Evolutionary conservation across 768 basidiomycete genomes (phyloP), one percentile per base, ranked within the genome.

Genomic region (Rhodosporidiobolus sp.): DNA sequence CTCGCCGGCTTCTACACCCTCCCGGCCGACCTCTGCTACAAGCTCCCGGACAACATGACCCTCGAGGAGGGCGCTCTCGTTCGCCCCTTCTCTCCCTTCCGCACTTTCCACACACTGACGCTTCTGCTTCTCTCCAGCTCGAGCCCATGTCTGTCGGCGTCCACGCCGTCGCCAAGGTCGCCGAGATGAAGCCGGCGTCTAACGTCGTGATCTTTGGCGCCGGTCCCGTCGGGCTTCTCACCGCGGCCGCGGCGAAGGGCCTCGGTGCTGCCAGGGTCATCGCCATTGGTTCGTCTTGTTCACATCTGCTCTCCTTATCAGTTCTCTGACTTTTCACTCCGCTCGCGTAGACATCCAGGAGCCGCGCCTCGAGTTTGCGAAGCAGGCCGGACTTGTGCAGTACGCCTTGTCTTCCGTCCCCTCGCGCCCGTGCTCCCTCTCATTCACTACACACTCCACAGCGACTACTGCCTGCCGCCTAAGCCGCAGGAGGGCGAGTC

Each of bases 21-120:
- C 67, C 92, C 94, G 24, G 88, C 87, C 34, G 91, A 96, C 80
- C 85, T 96, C 38, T 81, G 88, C 64, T 93, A 92, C 81, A 85
- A 83, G 50, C 87, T 98, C 20, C 93, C 93, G 4, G 86, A 89
- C n/a, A 63, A 70, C 53, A 87, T 97, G 59, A 86, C 89, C 28
- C 86, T 95, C 22, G 94, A 95, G 81, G 94, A 98, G 79, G 95
- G 94, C 45, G 94, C 95, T 11, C 90, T 97, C 91, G 90, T 90
- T 67, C 61, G 83, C 70, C n/a, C 9, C 22, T 70, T 38, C 38
- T 22, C 17, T 20, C 14, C 14, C 55, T 70, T 28, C 26, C 54
- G 19, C 16, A 56, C 45, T 24, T 14, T 54, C 38, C 14, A 7
- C 8, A 43, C 14, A 28, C 63, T 55, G 60, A 53, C 38, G 26